Conservation (phyloP, 2,329 filamentous ascomycete genomes). For the Paecilomyces sp. region DNA sequence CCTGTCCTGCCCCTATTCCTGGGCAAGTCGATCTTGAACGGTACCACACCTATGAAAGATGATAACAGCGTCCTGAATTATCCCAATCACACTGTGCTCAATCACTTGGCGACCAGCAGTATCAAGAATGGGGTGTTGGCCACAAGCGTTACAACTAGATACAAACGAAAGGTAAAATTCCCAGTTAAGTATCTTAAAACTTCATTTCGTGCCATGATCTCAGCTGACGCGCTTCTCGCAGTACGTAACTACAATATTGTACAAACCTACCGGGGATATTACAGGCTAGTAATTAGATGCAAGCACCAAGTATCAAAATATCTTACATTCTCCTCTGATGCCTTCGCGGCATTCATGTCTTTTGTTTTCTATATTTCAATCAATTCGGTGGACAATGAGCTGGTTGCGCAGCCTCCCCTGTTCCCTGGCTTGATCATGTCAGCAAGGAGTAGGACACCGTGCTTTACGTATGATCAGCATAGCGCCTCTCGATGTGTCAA, state of each 20-base stretch:
- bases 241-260: slow-evolving; percentile 97
- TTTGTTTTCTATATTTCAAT: background rate
- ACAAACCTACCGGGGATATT: slow-evolving; percentile 66
- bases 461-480: background rate
- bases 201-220: background rate
- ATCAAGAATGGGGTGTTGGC: slow-evolving; percentile 96
- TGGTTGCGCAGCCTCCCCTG: background rate
- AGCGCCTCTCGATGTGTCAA: background rate
- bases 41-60: slow-evolving; percentile 86
- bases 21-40: slow-evolving; percentile 90
- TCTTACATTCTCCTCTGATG: background rate
- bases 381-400: background rate
- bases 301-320: background rate
- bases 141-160: slow-evolving; percentile 93
- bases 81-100: slow-evolving; percentile 94
- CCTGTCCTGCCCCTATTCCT: slow-evolving; percentile 85
- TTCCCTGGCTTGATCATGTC: background rate
- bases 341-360: background rate
- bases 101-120: slow-evolving; percentile 93
- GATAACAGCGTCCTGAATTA: slow-evolving; percentile 95
- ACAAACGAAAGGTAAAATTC: slow-evolving; percentile 66
- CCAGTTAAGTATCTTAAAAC: background rate
- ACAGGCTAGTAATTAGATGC: slow-evolving; percentile 16
- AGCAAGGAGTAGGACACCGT: background rate
- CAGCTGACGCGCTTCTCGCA: slow-evolving; percentile 33